phyloP scores from a whole-genome alignment of 352 stramenopile genomes.

The Phytophthora rubi region DNA sequence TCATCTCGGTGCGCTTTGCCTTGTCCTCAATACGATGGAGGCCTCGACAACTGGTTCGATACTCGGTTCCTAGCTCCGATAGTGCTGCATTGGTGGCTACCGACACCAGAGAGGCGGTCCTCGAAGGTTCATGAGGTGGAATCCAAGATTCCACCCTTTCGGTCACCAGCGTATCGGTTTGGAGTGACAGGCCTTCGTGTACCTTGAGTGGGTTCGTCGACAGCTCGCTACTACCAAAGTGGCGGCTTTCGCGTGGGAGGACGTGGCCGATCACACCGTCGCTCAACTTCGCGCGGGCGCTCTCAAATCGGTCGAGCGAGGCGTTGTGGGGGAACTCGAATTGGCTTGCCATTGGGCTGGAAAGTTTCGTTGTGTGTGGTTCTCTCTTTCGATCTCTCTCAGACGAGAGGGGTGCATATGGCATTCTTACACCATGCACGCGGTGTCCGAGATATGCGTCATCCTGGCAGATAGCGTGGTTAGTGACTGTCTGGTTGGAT shows the following conservation, averaged over 20 bases:
- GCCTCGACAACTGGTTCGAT: neutral
- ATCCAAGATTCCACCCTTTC: too few relatives aligned
- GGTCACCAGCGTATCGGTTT: neutral
- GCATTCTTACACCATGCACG: too few relatives aligned
- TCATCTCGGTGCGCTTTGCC: neutral
- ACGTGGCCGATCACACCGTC: constrained; percentile 17
- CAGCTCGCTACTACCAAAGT: neutral
- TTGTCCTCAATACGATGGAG: neutral
- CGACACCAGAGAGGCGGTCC: neutral
- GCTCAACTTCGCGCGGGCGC: neutral
- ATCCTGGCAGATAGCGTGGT: neutral
- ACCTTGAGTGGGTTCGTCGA: neutral
- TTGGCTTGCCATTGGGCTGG: constrained; percentile 13
- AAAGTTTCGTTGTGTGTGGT: constrained; percentile 7
- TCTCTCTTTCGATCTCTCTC: too few relatives aligned
- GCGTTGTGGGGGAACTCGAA: neutral
- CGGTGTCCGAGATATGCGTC: neutral
- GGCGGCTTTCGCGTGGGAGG: neutral
- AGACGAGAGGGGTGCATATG: too few relatives aligned
- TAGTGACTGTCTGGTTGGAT: neutral
- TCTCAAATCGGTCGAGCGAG: neutral
- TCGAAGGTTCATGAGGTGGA: neutral
- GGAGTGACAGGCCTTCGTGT: neutral
- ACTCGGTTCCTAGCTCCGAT: neutral
- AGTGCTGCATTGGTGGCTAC: neutral